A percentile compares a stretch with the other conserved stretches of the same genome.
Evolutionary conservation across 2,329 filamentous ascomycete species (phyloP).

Genomic region (Exophiala aquamarina): DNA sequence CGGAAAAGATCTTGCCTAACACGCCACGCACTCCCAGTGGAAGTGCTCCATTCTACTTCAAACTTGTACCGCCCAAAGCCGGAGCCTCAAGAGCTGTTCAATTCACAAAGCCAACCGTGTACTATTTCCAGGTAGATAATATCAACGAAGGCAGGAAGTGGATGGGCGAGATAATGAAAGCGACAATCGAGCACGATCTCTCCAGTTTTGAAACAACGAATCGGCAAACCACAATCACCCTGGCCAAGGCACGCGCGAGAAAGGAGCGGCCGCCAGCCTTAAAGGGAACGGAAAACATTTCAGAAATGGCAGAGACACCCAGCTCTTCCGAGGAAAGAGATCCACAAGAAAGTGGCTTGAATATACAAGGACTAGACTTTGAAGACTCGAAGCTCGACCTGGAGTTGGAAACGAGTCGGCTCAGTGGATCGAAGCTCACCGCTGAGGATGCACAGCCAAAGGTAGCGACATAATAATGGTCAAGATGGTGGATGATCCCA

Average conservation of each 20-base stretch:
- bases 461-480: too few relatives aligned
- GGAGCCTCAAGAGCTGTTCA: slow-evolving; percentile 88
- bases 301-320: slow-evolving; percentile 14
- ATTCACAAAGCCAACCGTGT: slow-evolving; percentile 95
- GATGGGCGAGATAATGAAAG: slow-evolving; percentile 99
- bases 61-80: slow-evolving; percentile 85
- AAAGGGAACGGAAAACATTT: slow-evolving; percentile 57
- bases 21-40: slow-evolving; percentile 33
- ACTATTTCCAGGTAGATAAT: slow-evolving; percentile 95
- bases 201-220: slow-evolving; percentile 77
- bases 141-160: slow-evolving; percentile 84
- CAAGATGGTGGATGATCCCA: too few relatives aligned
- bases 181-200: slow-evolving; percentile 89
- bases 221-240: slow-evolving; percentile 93
- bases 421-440: background rate
- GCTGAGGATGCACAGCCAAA: slow-evolving; percentile 1
- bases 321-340: slow-evolving; percentile 14
- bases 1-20: slow-evolving; percentile 33
- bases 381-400: slow-evolving; percentile 20
- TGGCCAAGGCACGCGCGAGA: slow-evolving; percentile 83
- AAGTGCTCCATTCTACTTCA: slow-evolving; percentile 93
- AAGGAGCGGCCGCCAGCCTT: slow-evolving; percentile 86
- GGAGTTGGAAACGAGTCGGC: slow-evolving; percentile 5
- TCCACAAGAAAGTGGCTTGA: slow-evolving; percentile 19
- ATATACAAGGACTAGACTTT: slow-evolving; percentile 23